Evolutionary conservation across 768 basidiomycete species (phyloP), one percentile per base, ranked within the genome.

Genomic region (Lactarius sanguifluus): DNA sequence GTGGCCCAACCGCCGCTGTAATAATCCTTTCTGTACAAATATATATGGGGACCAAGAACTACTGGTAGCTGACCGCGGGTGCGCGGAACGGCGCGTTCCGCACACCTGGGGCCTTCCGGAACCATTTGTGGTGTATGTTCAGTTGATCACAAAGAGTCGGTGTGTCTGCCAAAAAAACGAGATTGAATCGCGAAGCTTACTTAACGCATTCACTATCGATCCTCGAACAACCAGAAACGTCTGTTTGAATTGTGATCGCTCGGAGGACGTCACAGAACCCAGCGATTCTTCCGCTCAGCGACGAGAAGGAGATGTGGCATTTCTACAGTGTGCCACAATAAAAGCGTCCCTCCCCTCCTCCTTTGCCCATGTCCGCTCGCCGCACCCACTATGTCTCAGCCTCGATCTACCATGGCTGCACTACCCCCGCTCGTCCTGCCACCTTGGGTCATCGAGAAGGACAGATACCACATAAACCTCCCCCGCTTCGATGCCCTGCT

Each of bases 371-470:
- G 50, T 52, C 25, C 25, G 15, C 50, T 52, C 32, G 32, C 32
- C 18, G 55, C 30, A 34, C 10, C 9, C 52, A 54, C 52, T 15
- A 40, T n/a, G n/a, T n/a, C n/a, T n/a, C n/a, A n/a, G n/a, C n/a
- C n/a, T n/a, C n/a, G n/a, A n/a, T 15, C 23, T 15, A 56, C 18
- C 55, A 56, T 56, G 55, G 15, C 55, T 56, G 5, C 30, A 20
- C 6, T 66, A 1, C 65, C 65, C 5, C 61, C 65, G 18, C 57
- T 66, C 61, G 47, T 58, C 9, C 43, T 66, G 15, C 65, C 65
- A 3, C 61, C 60, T 10, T 61, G 65, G 65, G 18, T 66, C 45
- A 12, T 40, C n/a, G 56, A 57, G n/a, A 58, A 40, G 30, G 61
- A 62, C 13, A 15, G 61, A 36, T 66, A 62, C 18, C 41, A 62